These are phyloP conservation scores for Glebionis coronaria DNA, from an alignment of 129 eudicot genomes.

Conservation along the genomic window DNA sequence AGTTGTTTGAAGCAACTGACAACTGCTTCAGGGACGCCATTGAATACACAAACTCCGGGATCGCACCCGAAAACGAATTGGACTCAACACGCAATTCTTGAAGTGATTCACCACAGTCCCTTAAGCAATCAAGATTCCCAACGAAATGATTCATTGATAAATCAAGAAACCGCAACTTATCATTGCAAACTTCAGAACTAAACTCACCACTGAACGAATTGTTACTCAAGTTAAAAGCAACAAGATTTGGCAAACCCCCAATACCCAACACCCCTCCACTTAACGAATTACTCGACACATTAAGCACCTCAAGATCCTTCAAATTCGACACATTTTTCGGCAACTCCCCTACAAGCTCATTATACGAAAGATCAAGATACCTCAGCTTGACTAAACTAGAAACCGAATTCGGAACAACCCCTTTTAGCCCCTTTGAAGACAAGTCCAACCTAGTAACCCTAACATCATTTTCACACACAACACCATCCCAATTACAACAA, in stretches of 20 bases:
- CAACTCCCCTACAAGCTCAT: slow-evolving; percentile 59
- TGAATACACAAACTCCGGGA: slow-evolving; percentile 66
- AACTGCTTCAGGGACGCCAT: slow-evolving; percentile 56
- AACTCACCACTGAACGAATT: slow-evolving; percentile 61
- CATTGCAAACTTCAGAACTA: slow-evolving; percentile 44
- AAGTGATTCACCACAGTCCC: slow-evolving; percentile 55
- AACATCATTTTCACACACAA: slow-evolving; percentile 47
- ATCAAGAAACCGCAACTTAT: slow-evolving; percentile 58
- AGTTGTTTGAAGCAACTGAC: slow-evolving; percentile 60
- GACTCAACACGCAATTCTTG: slow-evolving; percentile 50
- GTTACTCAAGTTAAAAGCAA: slow-evolving; percentile 68
- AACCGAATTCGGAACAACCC: slow-evolving; percentile 51
- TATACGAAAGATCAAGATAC: slow-evolving; percentile 72
- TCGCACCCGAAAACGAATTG: slow-evolving; percentile 58
- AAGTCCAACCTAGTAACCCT: slow-evolving; percentile 55
- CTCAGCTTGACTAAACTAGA: slow-evolving; percentile 45
- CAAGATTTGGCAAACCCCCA: slow-evolving; percentile 62
- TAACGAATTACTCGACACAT: slow-evolving; percentile 72
- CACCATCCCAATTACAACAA: slow-evolving; percentile 94
- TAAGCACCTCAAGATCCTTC: slow-evolving; percentile 55
- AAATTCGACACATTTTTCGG: slow-evolving; percentile 52
- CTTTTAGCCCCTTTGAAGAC: slow-evolving; percentile 61
- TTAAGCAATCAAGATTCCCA: slow-evolving; percentile 61
- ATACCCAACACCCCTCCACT: slow-evolving; percentile 45
- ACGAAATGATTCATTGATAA: slow-evolving; percentile 62